These are phyloP conservation scores for Daldinia sp. DNA, from an alignment of 2,329 filamentous ascomycete genomes.

Conservation along the genomic window DNA sequence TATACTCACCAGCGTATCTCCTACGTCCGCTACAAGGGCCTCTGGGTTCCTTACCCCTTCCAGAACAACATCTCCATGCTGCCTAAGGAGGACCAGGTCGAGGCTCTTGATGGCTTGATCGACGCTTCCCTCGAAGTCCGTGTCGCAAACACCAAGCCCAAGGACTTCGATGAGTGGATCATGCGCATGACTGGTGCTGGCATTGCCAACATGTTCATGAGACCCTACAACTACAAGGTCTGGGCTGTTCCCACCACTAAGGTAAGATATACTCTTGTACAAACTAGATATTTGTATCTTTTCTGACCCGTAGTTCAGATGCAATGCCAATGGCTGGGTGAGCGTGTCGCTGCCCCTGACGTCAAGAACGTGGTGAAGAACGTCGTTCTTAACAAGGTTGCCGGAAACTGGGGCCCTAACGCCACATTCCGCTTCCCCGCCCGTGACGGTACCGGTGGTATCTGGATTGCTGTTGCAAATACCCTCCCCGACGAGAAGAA, in stretches of 20 bases:
- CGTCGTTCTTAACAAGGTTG: constrained; percentile 94
- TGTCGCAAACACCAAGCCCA: constrained; percentile 89
- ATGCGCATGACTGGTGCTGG: constrained; percentile 89
- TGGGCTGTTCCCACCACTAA: constrained; percentile 98
- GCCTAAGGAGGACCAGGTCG: constrained; percentile 96
- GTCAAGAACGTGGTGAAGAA: constrained; percentile 94
- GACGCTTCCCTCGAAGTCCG: constrained; percentile 90
- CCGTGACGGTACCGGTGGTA: constrained; percentile 93
- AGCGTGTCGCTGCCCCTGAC: constrained; percentile 97
- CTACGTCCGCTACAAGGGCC: constrained; percentile 95
- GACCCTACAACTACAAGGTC: constrained; percentile 99
- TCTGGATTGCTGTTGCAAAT: constrained; percentile 97
- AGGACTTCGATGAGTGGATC: constrained; percentile 99
- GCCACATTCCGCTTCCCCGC: constrained; percentile 98
- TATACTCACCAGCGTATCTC: constrained; percentile 98
- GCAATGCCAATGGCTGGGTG: constrained; percentile 98
- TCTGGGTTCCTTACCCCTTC: constrained; percentile 99
- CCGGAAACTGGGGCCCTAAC: constrained; percentile 98
- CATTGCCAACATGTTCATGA: constrained; percentile 96
- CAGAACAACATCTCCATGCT: constrained; percentile 99
- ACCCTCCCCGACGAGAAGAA: constrained; percentile 94
- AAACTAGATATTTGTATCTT: neutral
- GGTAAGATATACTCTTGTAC: constrained; percentile 63
- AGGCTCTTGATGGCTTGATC: constrained; percentile 94
- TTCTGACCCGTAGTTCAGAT: constrained; percentile 70